Percentiles rank a stretch among this genome's conserved stretches.
phyloP scores from a whole-genome alignment of 1,284 basidiomycete species.

The Trametes versicolor region DNA sequence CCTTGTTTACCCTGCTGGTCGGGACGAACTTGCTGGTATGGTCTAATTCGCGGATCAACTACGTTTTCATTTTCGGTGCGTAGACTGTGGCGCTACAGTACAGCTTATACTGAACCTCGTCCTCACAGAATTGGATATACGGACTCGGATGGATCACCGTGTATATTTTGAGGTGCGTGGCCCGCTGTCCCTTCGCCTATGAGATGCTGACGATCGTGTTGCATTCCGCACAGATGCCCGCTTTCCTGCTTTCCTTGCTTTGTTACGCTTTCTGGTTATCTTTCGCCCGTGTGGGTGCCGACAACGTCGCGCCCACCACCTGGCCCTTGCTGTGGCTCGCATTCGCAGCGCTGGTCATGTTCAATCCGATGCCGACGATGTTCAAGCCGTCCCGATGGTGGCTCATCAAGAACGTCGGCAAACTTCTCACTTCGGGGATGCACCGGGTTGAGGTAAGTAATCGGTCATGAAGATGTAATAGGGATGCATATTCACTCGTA shows the following conservation, averaged over 20 bases:
- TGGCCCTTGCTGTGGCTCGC: slow-evolving; percentile 93
- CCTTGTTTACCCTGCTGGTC: slow-evolving; percentile 82
- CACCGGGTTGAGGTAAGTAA: slow-evolving; percentile 76
- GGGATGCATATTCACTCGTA: background rate
- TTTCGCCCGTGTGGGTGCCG: slow-evolving; percentile 69
- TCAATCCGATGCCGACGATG: slow-evolving; percentile 82
- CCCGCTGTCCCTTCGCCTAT: background rate
- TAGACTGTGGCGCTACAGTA: slow-evolving; percentile 1
- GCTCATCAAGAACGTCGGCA: slow-evolving; percentile 73
- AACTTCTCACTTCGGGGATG: slow-evolving; percentile 76
- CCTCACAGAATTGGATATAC: slow-evolving; percentile 74
- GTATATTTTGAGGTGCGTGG: slow-evolving; percentile 81
- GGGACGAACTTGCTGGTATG: slow-evolving; percentile 86
- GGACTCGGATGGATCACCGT: slow-evolving; percentile 80
- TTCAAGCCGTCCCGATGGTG: slow-evolving; percentile 80
- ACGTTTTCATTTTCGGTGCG: slow-evolving; percentile 90
- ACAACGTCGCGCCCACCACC: slow-evolving; percentile 56
- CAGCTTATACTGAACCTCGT: background rate
- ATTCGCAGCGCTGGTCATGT: slow-evolving; percentile 66
- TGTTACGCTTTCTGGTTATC: slow-evolving; percentile 89
- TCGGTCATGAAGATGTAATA: background rate
- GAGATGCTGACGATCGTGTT: background rate
- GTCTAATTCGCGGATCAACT: slow-evolving; percentile 84
- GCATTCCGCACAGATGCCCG: slow-evolving; percentile 71
- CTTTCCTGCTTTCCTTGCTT: slow-evolving; percentile 80